phyloP scores from a whole-genome alignment of 345 rosid genomes.

The Acer saccharum region DNA sequence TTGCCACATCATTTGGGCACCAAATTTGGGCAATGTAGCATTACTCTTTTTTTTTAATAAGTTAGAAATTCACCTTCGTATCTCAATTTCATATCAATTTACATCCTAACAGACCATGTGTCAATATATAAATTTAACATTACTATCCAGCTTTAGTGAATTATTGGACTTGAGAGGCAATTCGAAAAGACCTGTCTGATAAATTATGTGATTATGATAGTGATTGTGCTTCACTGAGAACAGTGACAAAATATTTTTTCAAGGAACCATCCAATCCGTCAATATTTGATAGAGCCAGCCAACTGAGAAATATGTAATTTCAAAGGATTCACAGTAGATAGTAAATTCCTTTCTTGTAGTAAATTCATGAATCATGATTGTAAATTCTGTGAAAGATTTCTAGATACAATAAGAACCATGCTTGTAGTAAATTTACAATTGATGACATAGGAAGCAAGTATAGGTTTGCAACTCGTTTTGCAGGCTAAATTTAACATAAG shows the following conservation, averaged over 20 bases:
- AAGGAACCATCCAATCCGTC: background rate
- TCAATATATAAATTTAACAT: background rate
- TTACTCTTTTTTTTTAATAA: too few relatives aligned
- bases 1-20: too few relatives aligned
- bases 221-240: background rate
- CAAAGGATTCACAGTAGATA: background rate
- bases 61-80: too few relatives aligned
- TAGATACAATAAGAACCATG: too few relatives aligned
- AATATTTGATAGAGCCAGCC: too few relatives aligned
- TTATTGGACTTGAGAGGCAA: too few relatives aligned
- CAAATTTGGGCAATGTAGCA: too few relatives aligned
- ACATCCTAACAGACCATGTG: background rate
- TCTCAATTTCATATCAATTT: too few relatives aligned
- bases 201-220: too few relatives aligned
- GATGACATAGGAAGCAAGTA: too few relatives aligned
- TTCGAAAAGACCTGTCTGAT: background rate
- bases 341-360: background rate
- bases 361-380: background rate
- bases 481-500: background rate
- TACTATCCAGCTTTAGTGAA: background rate
- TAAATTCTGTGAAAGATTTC: background rate
- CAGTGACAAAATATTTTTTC: background rate
- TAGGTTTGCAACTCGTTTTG: background rate
- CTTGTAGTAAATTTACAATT: too few relatives aligned
- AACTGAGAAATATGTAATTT: too few relatives aligned